These are phyloP conservation scores for Aspergillus pseudoglaucus DNA, from an alignment of 2,329 filamentous ascomycete species.

Conservation along the genomic window DNA sequence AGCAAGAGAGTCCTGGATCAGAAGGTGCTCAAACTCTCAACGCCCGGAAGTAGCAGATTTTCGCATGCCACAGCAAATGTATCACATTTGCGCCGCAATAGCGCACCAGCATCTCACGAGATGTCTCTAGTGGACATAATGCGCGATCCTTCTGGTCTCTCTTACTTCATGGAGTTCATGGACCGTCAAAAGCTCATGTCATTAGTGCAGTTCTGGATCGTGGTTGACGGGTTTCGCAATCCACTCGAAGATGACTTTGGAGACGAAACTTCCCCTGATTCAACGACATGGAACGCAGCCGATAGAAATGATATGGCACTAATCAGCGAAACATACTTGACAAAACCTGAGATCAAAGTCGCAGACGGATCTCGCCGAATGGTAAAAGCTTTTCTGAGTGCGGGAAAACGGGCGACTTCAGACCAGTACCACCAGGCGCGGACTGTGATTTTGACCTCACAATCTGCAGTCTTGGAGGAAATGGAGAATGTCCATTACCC, in stretches of 20 bases:
- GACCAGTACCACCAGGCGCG: conserved; percentile 78
- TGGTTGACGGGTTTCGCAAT: conserved; percentile 92
- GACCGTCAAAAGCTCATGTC: conserved; percentile 81
- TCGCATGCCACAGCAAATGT: conserved; percentile 25
- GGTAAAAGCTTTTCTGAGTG: conserved; percentile 71
- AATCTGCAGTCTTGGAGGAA: conserved; percentile 75
- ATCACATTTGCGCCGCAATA: conserved; percentile 27
- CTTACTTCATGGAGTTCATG: conserved; percentile 99
- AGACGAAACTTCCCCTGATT: conserved; percentile 58
- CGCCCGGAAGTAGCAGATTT: conserved; percentile 47
- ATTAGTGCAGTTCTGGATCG: conserved; percentile 95
- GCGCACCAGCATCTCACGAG: conserved; percentile 62
- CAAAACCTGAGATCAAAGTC: conserved; percentile 73
- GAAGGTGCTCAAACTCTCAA: conserved; percentile 73
- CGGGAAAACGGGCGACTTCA: conserved; percentile 68
- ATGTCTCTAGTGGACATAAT: conserved; percentile 78
- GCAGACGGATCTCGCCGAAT: conserved; percentile 60
- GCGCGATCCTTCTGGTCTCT: conserved; percentile 80
- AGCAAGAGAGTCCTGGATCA: conserved; percentile 85
- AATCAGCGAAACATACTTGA: conserved; percentile 84
- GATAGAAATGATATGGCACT: conserved; percentile 84
- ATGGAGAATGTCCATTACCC: conserved; percentile 77
- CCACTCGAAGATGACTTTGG: conserved; percentile 81
- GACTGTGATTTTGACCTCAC: conserved; percentile 71
- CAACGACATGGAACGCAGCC: conserved; percentile 70